Conservation (phyloP, 148 eudicot genomes). For the Chenopodium berlandieri region DNA sequence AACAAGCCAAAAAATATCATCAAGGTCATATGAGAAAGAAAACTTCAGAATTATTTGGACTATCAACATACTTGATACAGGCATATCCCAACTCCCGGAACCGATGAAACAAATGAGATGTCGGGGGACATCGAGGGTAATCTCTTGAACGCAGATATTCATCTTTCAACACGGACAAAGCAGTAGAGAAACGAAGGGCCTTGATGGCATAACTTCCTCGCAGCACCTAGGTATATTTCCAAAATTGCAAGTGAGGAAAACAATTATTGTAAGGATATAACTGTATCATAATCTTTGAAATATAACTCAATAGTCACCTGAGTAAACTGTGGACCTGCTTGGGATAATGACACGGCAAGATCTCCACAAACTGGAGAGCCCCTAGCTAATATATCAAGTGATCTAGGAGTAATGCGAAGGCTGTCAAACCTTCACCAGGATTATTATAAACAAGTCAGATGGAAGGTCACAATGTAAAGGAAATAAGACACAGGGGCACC, state of each 20-base stretch:
- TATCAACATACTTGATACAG: constrained; percentile 71
- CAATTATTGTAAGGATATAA: not conserved
- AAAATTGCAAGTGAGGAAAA: constrained; percentile 8
- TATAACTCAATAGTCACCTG: constrained; percentile 52
- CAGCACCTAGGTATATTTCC: constrained; percentile 48
- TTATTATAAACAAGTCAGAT: constrained; percentile 16
- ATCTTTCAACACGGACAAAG: constrained; percentile 90
- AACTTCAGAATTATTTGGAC: not conserved
- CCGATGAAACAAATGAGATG: constrained; percentile 91
- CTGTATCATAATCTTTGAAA: constrained; percentile 17
- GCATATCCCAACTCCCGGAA: constrained; percentile 97
- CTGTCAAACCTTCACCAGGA: constrained; percentile 78
- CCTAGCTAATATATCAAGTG: constrained; percentile 88
- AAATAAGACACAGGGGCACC: not conserved
- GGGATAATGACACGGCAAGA: constrained; percentile 96
- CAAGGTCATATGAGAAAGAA: not conserved
- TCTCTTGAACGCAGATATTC: constrained; percentile 97
- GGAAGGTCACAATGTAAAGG: constrained; percentile 9
- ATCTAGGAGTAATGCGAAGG: constrained; percentile 90
- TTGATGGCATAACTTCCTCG: constrained; percentile 90
- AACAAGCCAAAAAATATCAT: not conserved
- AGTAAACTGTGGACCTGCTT: constrained; percentile 96
- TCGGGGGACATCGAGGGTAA: constrained; percentile 94
- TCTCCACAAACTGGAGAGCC: constrained; percentile 99
- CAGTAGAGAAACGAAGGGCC: constrained; percentile 96